Base-by-base conservation (phyloP, 2,329 filamentous ascomycete species). In the Neocatenulostroma microsporum region DNA sequence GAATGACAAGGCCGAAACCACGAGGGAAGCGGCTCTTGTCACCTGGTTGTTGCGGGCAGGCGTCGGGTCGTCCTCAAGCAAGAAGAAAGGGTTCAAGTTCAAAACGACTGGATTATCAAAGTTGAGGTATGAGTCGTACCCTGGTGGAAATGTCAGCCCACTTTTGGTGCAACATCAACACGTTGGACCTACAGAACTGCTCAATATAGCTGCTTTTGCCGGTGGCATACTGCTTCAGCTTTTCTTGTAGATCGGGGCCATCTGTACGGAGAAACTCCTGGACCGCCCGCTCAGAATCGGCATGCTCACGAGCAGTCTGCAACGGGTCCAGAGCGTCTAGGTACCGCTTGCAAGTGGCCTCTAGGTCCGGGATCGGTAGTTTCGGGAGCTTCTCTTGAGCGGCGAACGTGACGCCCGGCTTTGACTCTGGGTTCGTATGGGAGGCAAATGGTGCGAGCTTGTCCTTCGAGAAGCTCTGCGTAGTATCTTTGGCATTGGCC, bases 101-200 rank as follows among this genome's bases (percentile, higher is more conserved):
- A 98, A 74, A 26, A 98, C 91, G 26, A 98, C 91, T 0, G 91
- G 88, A 55, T 95, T 96, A 59, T 96, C 91, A 57, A 82, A 98
- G 65, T 96, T 96, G 45, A 98, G 72, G 57, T 96, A 98, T 20
- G 91, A 96, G 61, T 98, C 91, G 59, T 96, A 96, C 91, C 88
- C 88, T 94, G 43, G 28, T n/a, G n/a, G 5, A 13, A 5, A 11
- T 3, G 18, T 36, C 11, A 40, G 47, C n/a, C n/a, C n/a, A n/a
- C n/a, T n/a, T n/a, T n/a, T n/a, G n/a, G n/a, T n/a, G n/a, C n/a
- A n/a, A n/a, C 6, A 5, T 14, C 7, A n/a, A 25, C 13, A 12
- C 18, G 7, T 5, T 1, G n/a, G 12, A 73, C 84, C 58, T 74
- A 94, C 89, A 98, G 53, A 98, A 98, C 55, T 98, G 91, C 59